phyloP scores from a whole-genome alignment of 1,139 yeast genomes.

The Diutina neorugosa region DNA sequence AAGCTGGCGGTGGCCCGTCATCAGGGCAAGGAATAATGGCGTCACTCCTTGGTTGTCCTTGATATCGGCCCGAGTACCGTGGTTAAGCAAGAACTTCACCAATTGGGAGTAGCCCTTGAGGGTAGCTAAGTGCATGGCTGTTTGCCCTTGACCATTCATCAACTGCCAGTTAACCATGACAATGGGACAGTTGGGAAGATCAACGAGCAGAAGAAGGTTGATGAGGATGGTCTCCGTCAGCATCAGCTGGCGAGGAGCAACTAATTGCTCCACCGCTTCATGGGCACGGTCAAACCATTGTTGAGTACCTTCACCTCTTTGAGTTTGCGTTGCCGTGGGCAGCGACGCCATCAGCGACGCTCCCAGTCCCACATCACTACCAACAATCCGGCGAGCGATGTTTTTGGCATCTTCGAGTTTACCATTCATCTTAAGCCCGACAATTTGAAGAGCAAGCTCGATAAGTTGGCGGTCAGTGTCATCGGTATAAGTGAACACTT shows the following conservation, averaged over 20 bases:
- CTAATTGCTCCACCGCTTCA: slow-evolving; percentile 35
- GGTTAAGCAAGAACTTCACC: slow-evolving; percentile 51
- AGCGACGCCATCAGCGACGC: slow-evolving; percentile 6
- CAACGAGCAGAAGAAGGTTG: slow-evolving; percentile 52
- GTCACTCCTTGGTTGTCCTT: slow-evolving; percentile 75
- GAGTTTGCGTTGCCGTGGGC: slow-evolving; percentile 7
- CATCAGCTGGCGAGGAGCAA: slow-evolving; percentile 22
- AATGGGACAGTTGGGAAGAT: slow-evolving; percentile 49
- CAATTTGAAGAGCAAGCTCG: slow-evolving; percentile 86
- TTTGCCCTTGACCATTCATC: slow-evolving; percentile 73
- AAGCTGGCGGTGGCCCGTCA: slow-evolving; percentile 57
- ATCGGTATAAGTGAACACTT: slow-evolving; percentile 77
- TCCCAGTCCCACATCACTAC: slow-evolving; percentile 26
- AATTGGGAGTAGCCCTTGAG: slow-evolving; percentile 57
- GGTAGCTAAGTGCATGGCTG: slow-evolving; percentile 75
- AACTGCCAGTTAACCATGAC: slow-evolving; percentile 68
- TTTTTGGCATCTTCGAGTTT: slow-evolving; percentile 85
- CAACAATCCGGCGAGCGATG: slow-evolving; percentile 78
- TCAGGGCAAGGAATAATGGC: slow-evolving; percentile 76
- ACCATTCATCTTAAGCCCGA: slow-evolving; percentile 91
- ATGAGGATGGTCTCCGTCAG: slow-evolving; percentile 49
- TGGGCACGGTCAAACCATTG: slow-evolving; percentile 40
- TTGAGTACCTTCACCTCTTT: slow-evolving; percentile 7
- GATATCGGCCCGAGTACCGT: slow-evolving; percentile 70
- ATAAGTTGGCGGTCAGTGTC: slow-evolving; percentile 88